A percentile compares a stretch with the other conserved stretches of the same genome.
phyloP scores from a whole-genome alignment of 495 filamentous ascomycete genomes.

The Hypoxylon fuscum region DNA sequence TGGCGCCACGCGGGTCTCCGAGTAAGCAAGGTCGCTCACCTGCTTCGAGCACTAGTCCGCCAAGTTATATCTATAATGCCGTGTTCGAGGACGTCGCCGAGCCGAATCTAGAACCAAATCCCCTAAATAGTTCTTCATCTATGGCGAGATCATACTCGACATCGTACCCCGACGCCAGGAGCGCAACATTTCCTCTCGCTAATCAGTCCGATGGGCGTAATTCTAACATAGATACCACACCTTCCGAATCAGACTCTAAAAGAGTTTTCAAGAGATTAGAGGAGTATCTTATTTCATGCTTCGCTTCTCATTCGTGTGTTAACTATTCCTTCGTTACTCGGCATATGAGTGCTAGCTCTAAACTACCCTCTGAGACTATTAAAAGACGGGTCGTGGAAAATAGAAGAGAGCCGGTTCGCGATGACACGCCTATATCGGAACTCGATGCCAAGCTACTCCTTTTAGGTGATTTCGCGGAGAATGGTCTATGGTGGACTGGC shows the following conservation, averaged over 20 bases:
- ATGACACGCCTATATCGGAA: conserved; percentile 50
- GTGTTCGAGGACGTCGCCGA: conserved; percentile 39
- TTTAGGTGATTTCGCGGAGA: conserved; percentile 82
- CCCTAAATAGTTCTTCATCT: conserved; percentile 35
- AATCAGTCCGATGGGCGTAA: conserved; percentile 1
- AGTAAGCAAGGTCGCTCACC: conserved; percentile 33
- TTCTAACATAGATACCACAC: conserved; percentile 23
- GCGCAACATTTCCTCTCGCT: conserved; percentile 32
- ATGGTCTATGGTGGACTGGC: conserved; percentile 85
- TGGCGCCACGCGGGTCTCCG: conserved; percentile 18
- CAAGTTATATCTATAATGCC: conserved; percentile 34
- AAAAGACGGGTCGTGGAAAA: conserved; percentile 32
- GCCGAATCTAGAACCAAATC: conserved; percentile 43
- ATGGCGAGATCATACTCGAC: conserved; percentile 49
- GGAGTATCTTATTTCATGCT: conserved; percentile 74
- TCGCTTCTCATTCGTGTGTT: conserved; percentile 74
- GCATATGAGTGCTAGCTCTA: conserved; percentile 49
- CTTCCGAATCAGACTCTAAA: conserved; percentile 43
- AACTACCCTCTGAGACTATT: conserved; percentile 30
- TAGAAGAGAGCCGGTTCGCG: conserved; percentile 42
- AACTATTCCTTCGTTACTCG: conserved; percentile 73
- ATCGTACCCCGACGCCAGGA: conserved; percentile 49
- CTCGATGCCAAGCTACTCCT: conserved; percentile 82
- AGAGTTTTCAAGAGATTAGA: conserved; percentile 76
- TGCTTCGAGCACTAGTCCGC: conserved; percentile 30